These are phyloP conservation scores for Globisporangium emineosum DNA, from an alignment of 352 stramenopile genomes.

Conservation along the genomic window DNA sequence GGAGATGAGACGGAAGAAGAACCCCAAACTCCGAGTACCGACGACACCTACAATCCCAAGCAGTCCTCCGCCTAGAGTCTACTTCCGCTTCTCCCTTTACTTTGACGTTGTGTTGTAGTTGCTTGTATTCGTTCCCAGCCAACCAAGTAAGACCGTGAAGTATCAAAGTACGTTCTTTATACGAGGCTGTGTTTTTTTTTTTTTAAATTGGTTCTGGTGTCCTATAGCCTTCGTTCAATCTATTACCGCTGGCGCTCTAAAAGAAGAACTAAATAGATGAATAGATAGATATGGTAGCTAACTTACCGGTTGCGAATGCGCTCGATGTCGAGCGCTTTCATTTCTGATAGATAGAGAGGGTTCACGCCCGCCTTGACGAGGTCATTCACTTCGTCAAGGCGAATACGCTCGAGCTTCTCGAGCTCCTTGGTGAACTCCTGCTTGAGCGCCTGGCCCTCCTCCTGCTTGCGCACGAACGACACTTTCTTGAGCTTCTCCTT, in stretches of 20 bases:
- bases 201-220: no score
- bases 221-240: no score
- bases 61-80: not conserved
- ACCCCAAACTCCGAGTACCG: not conserved
- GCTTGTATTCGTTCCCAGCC: not conserved
- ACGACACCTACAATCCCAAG: not conserved
- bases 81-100: not conserved
- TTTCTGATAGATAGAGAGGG: slow-evolving; percentile 89
- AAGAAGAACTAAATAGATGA: no score
- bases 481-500: slow-evolving; percentile 77
- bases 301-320: slow-evolving; percentile 46
- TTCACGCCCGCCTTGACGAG: slow-evolving; percentile 88
- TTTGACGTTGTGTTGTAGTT: not conserved
- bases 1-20: not conserved
- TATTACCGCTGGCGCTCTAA: no score
- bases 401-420: slow-evolving; percentile 85
- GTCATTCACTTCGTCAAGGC: slow-evolving; percentile 86
- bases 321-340: slow-evolving; percentile 89
- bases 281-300: not conserved
- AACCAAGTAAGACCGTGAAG: not conserved
- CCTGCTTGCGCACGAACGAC: slow-evolving; percentile 61
- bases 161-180: no score
- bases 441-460: slow-evolving; percentile 70
- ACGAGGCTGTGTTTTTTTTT: no score
- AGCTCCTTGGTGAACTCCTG: slow-evolving; percentile 77